Evolutionary conservation across 768 basidiomycete genomes (phyloP).

Genomic region (Macrolepiota albuminosa): DNA sequence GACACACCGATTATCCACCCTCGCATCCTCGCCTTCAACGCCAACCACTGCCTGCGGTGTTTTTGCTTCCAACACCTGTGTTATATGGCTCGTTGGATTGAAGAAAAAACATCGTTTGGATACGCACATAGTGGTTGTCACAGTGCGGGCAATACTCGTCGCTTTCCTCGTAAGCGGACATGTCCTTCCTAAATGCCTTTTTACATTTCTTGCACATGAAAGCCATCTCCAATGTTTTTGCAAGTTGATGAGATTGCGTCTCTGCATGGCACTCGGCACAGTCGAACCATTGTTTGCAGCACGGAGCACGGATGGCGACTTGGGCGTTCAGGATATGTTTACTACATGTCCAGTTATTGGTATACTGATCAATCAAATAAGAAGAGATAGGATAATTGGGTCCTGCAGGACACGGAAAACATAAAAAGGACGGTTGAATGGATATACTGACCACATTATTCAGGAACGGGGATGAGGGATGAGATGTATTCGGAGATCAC

Average conservation of each 20-base stretch:
- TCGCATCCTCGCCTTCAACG: slow-evolving; percentile 88
- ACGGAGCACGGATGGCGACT: slow-evolving; percentile 93
- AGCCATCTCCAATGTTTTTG: slow-evolving; percentile 66
- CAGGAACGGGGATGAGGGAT: background rate
- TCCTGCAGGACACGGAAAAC: background rate
- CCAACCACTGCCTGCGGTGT: slow-evolving; percentile 80
- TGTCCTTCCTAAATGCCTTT: slow-evolving; percentile 96
- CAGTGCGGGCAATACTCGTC: slow-evolving; percentile 99
- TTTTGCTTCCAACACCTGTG: slow-evolving; percentile 88
- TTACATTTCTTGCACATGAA: slow-evolving; percentile 54
- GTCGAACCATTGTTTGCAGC: slow-evolving; percentile 98
- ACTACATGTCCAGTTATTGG: slow-evolving; percentile 39
- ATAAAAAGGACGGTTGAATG: background rate
- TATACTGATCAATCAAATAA: slow-evolving; percentile 16
- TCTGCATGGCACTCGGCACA: slow-evolving; percentile 96
- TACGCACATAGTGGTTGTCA: slow-evolving; percentile 95
- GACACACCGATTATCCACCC: slow-evolving; percentile 79
- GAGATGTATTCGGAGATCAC: background rate
- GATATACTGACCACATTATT: slow-evolving; percentile 11
- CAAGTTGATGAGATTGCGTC: slow-evolving; percentile 64
- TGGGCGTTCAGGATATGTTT: slow-evolving; percentile 97
- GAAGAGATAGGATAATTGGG: slow-evolving; percentile 5
- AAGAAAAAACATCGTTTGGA: background rate
- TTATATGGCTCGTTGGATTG: background rate
- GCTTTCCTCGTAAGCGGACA: slow-evolving; percentile 88